Evolutionary conservation across 1,139 yeast genomes (phyloP), one percentile per base, ranked within the genome.

Genomic region (Yamadazyma blattariae): DNA sequence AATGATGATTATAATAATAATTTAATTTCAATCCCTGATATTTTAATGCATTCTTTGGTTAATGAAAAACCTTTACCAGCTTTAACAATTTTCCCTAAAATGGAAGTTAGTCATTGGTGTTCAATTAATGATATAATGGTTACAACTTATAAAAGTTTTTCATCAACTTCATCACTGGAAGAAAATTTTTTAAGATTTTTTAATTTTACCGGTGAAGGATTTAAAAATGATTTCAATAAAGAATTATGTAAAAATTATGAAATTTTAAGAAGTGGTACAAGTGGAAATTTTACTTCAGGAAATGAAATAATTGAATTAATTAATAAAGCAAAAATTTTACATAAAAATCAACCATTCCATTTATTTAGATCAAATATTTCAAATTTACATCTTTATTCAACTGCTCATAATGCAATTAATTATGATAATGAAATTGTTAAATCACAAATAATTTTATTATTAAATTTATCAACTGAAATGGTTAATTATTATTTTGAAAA

Each of bases 271-370:
- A 47, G 27, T 13, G 35, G 30, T 10, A 33, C 36, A 18, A 40
- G 39, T 23, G 7, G 19, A 5, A 40, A 30, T 29, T 39, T 26
- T 11, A 30, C 37, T 26, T 45, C 43, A 21, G 49, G 67, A 11
- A 68, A 73, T 34, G 46, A 44, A 15, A 73, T 89, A 20, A 74
- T 85, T 17, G 84, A 81, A 34, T 61, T 84, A 29, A 59, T 87
- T 7, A 79, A 84, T 40, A 89, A 89, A 54, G 89, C 96, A 0
- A 81, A 78, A 45, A 79, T 90, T 23, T 63, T 89, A 38, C 79
- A 81, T 53, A 90, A 90, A 51, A 73, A 81, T 3, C 85, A 88
- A 35, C 90, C 96, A 3, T 88, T 90, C 58, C 97, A 90, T 61
- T 62, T 90, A 23, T 90, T 90, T 64, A 79, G 74, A 47, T 59